Percentiles rank a stretch among this genome's conserved stretches.
phyloP scores from a whole-genome alignment of 129 eudicot genomes.

The Sambucus nigra region DNA sequence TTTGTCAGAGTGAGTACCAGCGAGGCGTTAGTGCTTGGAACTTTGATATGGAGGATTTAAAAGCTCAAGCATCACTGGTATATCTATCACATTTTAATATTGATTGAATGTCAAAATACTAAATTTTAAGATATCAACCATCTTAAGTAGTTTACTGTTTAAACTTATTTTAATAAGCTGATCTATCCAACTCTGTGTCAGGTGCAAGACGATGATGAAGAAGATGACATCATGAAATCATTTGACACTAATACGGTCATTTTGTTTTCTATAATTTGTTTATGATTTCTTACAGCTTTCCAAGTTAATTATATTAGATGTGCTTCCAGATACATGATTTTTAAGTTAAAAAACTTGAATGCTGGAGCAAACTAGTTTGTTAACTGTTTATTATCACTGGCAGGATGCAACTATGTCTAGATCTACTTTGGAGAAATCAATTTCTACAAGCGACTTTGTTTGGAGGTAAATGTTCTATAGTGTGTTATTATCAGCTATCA shows the following conservation, averaged over 20 bases:
- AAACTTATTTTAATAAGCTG: constrained; percentile 1
- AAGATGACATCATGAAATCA: constrained; percentile 38
- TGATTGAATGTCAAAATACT: constrained; percentile 5
- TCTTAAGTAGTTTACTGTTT: constrained; percentile 4
- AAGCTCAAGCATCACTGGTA: constrained; percentile 94
- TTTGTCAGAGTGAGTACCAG: constrained; percentile 89
- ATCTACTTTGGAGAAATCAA: constrained; percentile 26
- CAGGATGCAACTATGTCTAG: constrained; percentile 48
- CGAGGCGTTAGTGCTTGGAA: constrained; percentile 99
- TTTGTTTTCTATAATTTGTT: not conserved
- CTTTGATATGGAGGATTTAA: constrained; percentile 94
- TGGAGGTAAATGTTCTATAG: constrained; percentile 40
- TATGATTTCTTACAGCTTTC: not conserved
- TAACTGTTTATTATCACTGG: constrained; percentile 11
- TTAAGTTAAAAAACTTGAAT: constrained; percentile 7
- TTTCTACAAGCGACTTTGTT: constrained; percentile 32
- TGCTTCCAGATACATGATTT: not conserved
- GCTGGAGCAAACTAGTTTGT: not conserved
- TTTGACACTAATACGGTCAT: constrained; percentile 33
- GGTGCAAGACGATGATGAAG: constrained; percentile 95
- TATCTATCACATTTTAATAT: constrained; percentile 1
- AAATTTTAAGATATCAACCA: not conserved
- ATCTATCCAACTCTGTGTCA: constrained; percentile 17
- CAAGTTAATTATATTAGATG: not conserved
- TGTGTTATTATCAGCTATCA: too few species aligned